Conservation (phyloP, 768 basidiomycete genomes). For the Psilocybe cyanescens region DNA sequence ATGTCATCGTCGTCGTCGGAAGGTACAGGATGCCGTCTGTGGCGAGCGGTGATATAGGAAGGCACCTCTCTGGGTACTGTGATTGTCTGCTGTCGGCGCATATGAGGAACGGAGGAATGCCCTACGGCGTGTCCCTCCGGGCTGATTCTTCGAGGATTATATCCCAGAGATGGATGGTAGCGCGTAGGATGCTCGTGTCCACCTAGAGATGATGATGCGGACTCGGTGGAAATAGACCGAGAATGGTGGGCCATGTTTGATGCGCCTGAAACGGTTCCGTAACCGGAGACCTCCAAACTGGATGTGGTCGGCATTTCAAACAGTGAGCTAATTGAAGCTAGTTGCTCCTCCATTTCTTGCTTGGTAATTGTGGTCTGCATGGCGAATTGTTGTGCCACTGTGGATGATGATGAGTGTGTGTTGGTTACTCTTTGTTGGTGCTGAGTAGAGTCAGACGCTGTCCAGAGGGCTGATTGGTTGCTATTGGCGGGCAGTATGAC, state of each 20-base stretch:
- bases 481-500: not conserved
- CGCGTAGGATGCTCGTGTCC: not conserved
- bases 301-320: conserved; percentile 14
- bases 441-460: not conserved
- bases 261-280: not conserved
- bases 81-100: not conserved
- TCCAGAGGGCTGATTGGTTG: not conserved
- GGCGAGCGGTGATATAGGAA: conserved; percentile 61
- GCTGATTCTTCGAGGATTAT: not conserved
- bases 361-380: conserved; percentile 16
- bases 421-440: not conserved
- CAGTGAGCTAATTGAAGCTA: conserved; percentile 9
- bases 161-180: conserved; percentile 11
- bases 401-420: not conserved
- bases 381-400: not conserved
- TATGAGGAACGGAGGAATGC: not conserved
- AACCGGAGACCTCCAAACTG: conserved; percentile 2
- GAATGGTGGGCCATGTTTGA: conserved; percentile 11
- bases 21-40: conserved; percentile 30
- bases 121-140: not conserved
- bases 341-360: conserved; percentile 10
- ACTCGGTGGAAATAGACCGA: conserved; percentile 20
- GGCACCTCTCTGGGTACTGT: conserved; percentile 31
- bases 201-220: conserved; percentile 11
- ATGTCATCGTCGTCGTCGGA: conserved; percentile 65